phyloP scores from a whole-genome alignment of 2,329 filamentous ascomycete species.

The Pestalotiopsis sp. region DNA sequence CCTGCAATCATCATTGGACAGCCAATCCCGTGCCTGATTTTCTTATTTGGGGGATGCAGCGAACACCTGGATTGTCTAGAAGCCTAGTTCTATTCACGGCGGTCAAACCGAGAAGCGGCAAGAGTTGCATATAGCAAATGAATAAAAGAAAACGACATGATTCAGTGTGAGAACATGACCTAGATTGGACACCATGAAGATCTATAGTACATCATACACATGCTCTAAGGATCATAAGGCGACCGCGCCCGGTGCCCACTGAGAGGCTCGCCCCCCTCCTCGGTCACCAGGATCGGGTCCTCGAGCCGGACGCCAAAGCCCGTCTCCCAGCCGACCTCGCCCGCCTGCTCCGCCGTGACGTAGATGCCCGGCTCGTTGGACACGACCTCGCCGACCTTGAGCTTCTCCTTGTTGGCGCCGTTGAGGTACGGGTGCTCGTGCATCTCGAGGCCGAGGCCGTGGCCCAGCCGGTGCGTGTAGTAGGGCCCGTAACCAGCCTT shows the following conservation, averaged over 20 bases:
- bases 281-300: slow-evolving; percentile 31
- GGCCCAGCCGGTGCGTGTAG: slow-evolving; percentile 32
- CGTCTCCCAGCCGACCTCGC: slow-evolving; percentile 22
- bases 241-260: slow-evolving; percentile 30
- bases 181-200: not conserved
- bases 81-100: not conserved
- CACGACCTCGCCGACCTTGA: slow-evolving; percentile 27
- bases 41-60: not conserved
- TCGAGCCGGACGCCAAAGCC: slow-evolving; percentile 33
- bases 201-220: not conserved
- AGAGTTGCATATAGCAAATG: too few species aligned
- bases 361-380: slow-evolving; percentile 35
- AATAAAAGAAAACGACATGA: too few species aligned
- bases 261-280: slow-evolving; percentile 28
- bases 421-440: slow-evolving; percentile 35
- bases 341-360: slow-evolving; percentile 32
- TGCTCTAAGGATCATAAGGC: slow-evolving; percentile 27
- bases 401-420: slow-evolving; percentile 31
- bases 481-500: slow-evolving; percentile 27
- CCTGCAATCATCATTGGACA: not conserved
- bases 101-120: not conserved
- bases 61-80: too few species aligned
- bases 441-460: slow-evolving; percentile 31
- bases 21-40: not conserved
- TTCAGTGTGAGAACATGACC: not conserved